Percentiles rank a stretch among this genome's conserved stretches.
phyloP scores from a whole-genome alignment of 441 rosid species.

The Rhodomyrtus psidioides region DNA sequence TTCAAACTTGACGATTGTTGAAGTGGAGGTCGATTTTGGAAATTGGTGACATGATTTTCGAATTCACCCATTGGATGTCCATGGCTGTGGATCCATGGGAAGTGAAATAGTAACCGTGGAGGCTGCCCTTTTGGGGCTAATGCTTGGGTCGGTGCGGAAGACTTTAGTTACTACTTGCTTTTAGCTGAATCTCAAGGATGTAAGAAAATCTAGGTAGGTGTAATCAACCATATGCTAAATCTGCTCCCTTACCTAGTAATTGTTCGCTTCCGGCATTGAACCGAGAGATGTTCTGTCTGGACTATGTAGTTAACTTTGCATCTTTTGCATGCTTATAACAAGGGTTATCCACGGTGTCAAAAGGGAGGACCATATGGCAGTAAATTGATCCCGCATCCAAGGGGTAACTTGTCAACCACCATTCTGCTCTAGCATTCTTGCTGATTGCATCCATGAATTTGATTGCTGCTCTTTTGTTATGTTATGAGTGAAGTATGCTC shows the following conservation, averaged over 20 bases:
- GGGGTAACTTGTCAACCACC: background rate
- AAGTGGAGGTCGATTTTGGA: background rate
- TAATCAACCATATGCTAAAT: background rate
- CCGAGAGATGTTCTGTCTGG: background rate
- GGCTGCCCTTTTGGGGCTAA: background rate
- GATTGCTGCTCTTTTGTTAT: background rate
- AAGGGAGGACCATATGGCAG: background rate
- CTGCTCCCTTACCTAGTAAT: background rate
- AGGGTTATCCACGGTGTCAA: background rate
- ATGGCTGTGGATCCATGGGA: background rate
- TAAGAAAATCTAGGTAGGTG: background rate
- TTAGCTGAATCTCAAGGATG: background rate
- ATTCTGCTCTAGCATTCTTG: background rate
- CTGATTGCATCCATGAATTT: background rate
- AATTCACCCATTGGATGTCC: background rate
- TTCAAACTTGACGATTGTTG: background rate
- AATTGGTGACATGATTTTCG: background rate
- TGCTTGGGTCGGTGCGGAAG: background rate
- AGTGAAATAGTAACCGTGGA: background rate
- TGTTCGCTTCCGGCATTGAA: background rate
- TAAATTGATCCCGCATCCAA: background rate
- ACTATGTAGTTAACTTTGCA: background rate
- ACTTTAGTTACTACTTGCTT: background rate
- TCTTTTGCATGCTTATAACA: background rate
- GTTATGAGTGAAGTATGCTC: background rate